Base-by-base conservation (phyloP, 2,329 filamentous ascomycete species). In the Colletotrichum sp. region DNA sequence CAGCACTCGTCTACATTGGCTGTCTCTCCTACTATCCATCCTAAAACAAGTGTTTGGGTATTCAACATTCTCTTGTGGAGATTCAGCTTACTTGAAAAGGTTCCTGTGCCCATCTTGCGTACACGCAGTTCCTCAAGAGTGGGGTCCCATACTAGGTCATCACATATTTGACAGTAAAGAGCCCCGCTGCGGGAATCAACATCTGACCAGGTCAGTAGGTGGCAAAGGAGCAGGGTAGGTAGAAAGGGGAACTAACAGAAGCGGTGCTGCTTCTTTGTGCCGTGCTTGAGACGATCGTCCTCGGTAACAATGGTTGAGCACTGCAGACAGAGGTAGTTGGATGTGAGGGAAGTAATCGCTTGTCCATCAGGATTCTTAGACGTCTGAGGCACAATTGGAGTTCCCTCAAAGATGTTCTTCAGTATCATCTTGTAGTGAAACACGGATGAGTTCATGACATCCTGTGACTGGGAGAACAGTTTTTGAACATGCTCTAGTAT, bases 111-210 rank as follows among this genome's bases (percentile, higher is more conserved):
- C 79, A 93, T 91, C 83, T 95, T 94, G 72, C 92, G 89, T 56
- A 95, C 85, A 76, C 95, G 90, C 71, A 96, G 89, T 68, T 94
- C 93, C 81, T 97, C 95, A 7, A 97, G 87, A 8, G 93, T 94
- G 8, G 94, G 94, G 79, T 97, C 95, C 89, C 94, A 96, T 36
- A 97, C 93, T 78, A 95, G 92, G 82, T 97, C 95, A 81, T 94
- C 91, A 82, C 95, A 97, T 82, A 95, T 93, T 78, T 95, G 93
- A 83, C 95, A 97, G 84, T 94, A 96, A 8, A 97, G 86, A 66
- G 92, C 90, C 52, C 94, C 95, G 78, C 90, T 93, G 74, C 92
- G 89, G 28, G 94, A 96, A 81, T 97, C 95, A 52, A 96, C 93
- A 81, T 94, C 94, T 96, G 79, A 24, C 55, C 8, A 66, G 79